These are phyloP conservation scores for Claviceps purpurea DNA, from an alignment of 2,329 filamentous ascomycete genomes.

Conservation along the genomic window DNA sequence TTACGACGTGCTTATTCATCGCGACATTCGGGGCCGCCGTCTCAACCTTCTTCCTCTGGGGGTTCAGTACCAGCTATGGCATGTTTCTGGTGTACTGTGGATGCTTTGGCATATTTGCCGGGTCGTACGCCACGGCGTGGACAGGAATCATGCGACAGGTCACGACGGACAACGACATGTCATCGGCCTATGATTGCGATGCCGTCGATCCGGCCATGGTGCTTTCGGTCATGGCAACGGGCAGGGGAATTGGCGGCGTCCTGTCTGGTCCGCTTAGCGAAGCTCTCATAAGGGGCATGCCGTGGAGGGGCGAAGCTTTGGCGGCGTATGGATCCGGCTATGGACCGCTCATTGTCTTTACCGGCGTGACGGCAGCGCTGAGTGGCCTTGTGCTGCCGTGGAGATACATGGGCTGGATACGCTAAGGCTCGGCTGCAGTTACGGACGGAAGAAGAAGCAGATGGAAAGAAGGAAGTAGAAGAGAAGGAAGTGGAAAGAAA, in stretches of 20 bases:
- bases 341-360: slow-evolving; percentile 40
- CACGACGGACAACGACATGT: slow-evolving; percentile 6
- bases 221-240: slow-evolving; percentile 39
- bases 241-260: slow-evolving; percentile 43
- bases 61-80: slow-evolving; percentile 32
- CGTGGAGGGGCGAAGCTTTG: slow-evolving; percentile 24
- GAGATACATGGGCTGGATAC: slow-evolving; percentile 22
- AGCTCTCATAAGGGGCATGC: slow-evolving; percentile 26
- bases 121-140: slow-evolving; percentile 47
- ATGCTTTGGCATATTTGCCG: slow-evolving; percentile 47
- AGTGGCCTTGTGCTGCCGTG: slow-evolving; percentile 32
- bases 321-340: slow-evolving; percentile 36
- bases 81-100: slow-evolving; percentile 43
- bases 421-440: neutral
- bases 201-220: slow-evolving; percentile 31
- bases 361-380: slow-evolving; percentile 35
- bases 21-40: slow-evolving; percentile 39
- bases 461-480: too few relatives aligned
- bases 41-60: slow-evolving; percentile 47
- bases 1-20: slow-evolving; percentile 35
- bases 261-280: slow-evolving; percentile 38
- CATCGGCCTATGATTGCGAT: slow-evolving; percentile 1
- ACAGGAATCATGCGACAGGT: slow-evolving; percentile 33
- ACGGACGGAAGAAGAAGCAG: too few relatives aligned
- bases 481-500: too few relatives aligned